These are phyloP conservation scores for Cryptosporidium tyzzeri DNA, from an alignment of 169 alveolate species.

Conservation along the genomic window DNA sequence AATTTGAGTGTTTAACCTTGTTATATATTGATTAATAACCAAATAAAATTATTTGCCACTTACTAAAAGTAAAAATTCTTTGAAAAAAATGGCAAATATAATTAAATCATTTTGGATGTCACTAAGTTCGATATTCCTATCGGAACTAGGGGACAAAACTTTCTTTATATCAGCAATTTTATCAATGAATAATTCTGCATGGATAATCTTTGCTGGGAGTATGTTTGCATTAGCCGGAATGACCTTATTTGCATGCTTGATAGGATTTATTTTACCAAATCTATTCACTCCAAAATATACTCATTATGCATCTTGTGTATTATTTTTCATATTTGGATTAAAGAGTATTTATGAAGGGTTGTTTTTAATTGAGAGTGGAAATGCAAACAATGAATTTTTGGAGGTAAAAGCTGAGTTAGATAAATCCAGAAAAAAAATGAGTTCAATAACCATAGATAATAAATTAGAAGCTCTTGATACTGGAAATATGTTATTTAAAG, in stretches of 20 bases:
- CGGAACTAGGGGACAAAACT: conserved; percentile 86
- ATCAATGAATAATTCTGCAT: conserved; percentile 79
- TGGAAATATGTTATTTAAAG: conserved; percentile 25
- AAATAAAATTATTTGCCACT: not conserved
- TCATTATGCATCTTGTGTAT: conserved; percentile 75
- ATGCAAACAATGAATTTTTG: conserved; percentile 59
- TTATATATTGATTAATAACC: not conserved
- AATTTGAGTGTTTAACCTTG: not conserved
- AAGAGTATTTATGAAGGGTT: conserved; percentile 76
- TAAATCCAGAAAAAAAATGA: conserved; percentile 12
- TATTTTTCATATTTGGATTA: conserved; percentile 77
- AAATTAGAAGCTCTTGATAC: conserved; percentile 30
- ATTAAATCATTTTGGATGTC: conserved; percentile 69
- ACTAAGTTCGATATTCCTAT: conserved; percentile 76
- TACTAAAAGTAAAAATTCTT: too few species aligned
- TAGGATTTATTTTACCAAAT: conserved; percentile 77
- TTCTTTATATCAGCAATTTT: conserved; percentile 83
- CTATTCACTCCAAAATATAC: conserved; percentile 69
- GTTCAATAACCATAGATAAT: conserved; percentile 1
- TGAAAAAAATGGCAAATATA: conserved; percentile 16
- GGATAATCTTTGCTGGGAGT: conserved; percentile 80
- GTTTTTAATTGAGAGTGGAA: conserved; percentile 38
- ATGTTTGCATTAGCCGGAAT: conserved; percentile 80
- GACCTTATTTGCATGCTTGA: conserved; percentile 80
- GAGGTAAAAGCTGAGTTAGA: conserved; percentile 60